Conservation (phyloP, 2,329 filamentous ascomycete genomes). For the Fusarium falciforme region DNA sequence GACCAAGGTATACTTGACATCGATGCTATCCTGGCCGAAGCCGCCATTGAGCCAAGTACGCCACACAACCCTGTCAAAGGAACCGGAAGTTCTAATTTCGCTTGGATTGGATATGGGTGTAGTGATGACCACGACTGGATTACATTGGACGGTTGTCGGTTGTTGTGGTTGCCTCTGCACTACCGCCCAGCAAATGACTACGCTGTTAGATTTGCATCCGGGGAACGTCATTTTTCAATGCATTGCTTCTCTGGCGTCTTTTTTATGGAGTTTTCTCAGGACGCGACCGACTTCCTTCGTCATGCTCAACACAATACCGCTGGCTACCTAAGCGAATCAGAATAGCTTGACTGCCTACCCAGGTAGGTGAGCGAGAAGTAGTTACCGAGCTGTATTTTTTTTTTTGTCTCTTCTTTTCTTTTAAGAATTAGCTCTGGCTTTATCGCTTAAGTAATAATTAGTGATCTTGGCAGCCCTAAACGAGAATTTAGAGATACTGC, state of each 20-base stretch:
- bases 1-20: neutral
- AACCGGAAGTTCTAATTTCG: rapidly evolving
- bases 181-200: neutral
- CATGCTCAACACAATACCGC: no score
- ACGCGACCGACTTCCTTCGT: neutral
- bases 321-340: no score
- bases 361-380: no score
- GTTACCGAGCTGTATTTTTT: no score
- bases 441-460: no score
- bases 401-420: no score
- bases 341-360: no score
- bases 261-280: neutral
- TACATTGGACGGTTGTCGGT: neutral
- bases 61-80: neutral
- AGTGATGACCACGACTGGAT: neutral
- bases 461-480: no score
- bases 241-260: neutral
- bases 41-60: neutral
- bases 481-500: no score
- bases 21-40: neutral
- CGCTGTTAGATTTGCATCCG: neutral
- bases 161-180: neutral
- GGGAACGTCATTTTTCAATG: neutral
- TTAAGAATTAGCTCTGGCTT: no score
- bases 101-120: neutral